Evolutionary conservation across 805 yeast genomes (phyloP), one percentile per base, ranked within the genome.

Genomic region (Starmerella khaoyaiensis): DNA sequence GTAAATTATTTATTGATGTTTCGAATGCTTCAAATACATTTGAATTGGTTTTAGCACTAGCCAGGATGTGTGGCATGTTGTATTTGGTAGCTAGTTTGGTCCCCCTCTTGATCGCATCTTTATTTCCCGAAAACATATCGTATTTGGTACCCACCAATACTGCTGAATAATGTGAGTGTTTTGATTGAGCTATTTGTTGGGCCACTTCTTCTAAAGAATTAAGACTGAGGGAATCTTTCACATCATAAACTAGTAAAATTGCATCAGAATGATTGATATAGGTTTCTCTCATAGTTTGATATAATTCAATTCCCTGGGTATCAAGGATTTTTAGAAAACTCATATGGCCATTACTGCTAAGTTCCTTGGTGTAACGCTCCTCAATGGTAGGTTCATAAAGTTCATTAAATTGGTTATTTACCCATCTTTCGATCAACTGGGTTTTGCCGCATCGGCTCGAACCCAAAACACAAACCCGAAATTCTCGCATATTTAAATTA

Each of bases 371-470:
- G 59, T 87, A 90, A 1, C 95, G 82, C 54, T 87, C 97, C 56
- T 87, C 98, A 47, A 87, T 90, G 7, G 98, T 90, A 7, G 98
- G 97, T 54, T 87, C 97, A 60, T 87, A 87, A 25, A 83, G 71
- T 52, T 87, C 96, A 38, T 82, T 73, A 57, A 82, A 86, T 2
- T 79, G 79, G 9, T 90, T 90, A 56, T 82, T 93, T 3, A 83
- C 93, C 54, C 79, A 86, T 55, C 83, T 94, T 5, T 83, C 94
- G 1, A 95, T 84, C 28, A 87, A 64, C 27, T 93, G 84, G 18
- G 96, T 82, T 53, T 87, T 87, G 51, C 98, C 98, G 7, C 83
- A 95, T 60, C 96, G 95, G 51, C 96, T 96, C 11, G 95, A 93
- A 43, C 98, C 98, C 41, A 87, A 64, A 15, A 87, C 90, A 14